Evolutionary conservation across 2,329 filamentous ascomycete species (phyloP), one percentile per base, ranked within the genome.

Genomic region (Venturia oleaginea): DNA sequence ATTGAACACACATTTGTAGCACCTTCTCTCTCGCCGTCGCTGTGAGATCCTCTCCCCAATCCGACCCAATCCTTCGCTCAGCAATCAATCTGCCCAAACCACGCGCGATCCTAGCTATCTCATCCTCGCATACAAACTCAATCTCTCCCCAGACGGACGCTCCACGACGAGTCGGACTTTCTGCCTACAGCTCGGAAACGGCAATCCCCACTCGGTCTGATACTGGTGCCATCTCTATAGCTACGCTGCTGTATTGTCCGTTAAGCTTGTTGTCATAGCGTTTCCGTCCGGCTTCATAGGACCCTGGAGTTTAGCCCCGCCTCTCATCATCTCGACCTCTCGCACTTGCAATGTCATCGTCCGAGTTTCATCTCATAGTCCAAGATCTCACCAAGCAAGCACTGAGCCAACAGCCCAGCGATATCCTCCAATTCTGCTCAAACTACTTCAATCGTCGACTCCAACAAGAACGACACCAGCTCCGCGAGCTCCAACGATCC

Each of bases 381-480:
- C 38, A 59, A 19, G 51, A 57, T 71, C 83, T 88, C 74, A 84
- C 84, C 72, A 80, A 81, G 76, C 81, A 87, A 75, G 76, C 88
- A 69, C 77, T 81, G 69, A 81, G 82, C 71, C 75, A 81, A 69
- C 79, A 84, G 67, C 85, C 86, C 62, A 70, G 78, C 74, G 86
- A 90, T 78, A 80, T 86, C 72, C 80, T 88, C 69, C 86, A 90
- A 75, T 87, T 86, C 80, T 88, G 85, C 78, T 83, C 84, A 76
- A 86, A 88, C 76, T 85, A 84, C 79, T 89, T 88, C 76, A 78
- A 80, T 69, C 80, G 79, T 73, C 85, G 84, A 71, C 84, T 90
- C 71, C 84, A 86, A 74, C 81, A 81, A 72, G 84, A 89, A 79
- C 84, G 84, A 72, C 77, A 80, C 70, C 61, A 46, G 17, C 32